phyloP scores from a whole-genome alignment of 1,139 yeast genomes.

The Debaryomyces nepalensis region DNA sequence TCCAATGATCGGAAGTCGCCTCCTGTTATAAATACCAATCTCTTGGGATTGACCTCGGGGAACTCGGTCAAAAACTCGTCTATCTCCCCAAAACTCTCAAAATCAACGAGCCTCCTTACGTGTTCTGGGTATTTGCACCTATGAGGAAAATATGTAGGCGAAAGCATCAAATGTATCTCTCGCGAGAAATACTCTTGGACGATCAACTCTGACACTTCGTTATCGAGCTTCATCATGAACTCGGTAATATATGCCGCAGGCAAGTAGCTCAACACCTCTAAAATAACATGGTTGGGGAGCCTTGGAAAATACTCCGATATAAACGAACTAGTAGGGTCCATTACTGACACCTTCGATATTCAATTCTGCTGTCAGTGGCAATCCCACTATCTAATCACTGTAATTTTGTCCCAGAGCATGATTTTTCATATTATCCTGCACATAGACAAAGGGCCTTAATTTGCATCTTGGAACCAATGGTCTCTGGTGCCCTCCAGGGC shows the following conservation, averaged over 20 bases:
- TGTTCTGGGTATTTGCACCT: constrained; percentile 22
- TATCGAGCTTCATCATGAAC: constrained; percentile 26
- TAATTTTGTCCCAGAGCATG: not conserved
- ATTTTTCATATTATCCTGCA: constrained; percentile 4
- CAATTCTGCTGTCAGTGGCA: not conserved
- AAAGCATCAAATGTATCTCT: constrained; percentile 40
- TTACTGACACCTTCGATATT: not conserved
- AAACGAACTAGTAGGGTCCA: constrained; percentile 12
- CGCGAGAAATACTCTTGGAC: constrained; percentile 31
- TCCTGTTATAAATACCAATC: constrained; percentile 35
- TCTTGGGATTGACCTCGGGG: constrained; percentile 34
- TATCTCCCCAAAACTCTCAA: constrained; percentile 36
- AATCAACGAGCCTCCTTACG: constrained; percentile 28
- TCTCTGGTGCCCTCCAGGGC: too few relatives aligned
- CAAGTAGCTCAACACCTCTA: constrained; percentile 28
- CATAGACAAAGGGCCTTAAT: too few relatives aligned
- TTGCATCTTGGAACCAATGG: too few relatives aligned
- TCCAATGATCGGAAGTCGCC: constrained; percentile 38
- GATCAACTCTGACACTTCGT: constrained; percentile 28
- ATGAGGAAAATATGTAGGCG: constrained; percentile 38
- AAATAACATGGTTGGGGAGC: constrained; percentile 36
- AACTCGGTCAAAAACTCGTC: constrained; percentile 35
- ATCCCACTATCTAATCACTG: too few relatives aligned
- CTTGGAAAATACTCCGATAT: constrained; percentile 22
- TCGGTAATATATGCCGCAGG: constrained; percentile 34